Base-by-base conservation (phyloP, 169 alveolate genomes). In the Plasmodium reichenowi region DNA sequence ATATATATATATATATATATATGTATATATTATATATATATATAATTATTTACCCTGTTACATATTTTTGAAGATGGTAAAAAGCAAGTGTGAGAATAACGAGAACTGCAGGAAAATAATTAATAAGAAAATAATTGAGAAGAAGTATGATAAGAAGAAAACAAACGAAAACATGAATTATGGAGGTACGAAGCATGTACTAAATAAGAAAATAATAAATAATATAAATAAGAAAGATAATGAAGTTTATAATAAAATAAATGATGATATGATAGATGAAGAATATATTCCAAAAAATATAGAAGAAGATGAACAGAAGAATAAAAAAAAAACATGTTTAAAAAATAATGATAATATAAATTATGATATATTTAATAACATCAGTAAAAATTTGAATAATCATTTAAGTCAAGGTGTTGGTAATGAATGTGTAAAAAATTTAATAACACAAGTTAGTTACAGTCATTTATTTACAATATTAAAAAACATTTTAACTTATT, bases 381-480 rank as follows among this genome's bases (percentile, higher is more conserved):
- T 78, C 24, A 78, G 89, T 20, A 64, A 45, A 22, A 64, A 59
- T 17, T 22, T 78, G 29, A 78, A 78, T 45, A 52, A 71, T n/a
- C 89, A 78, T 2, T 70, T 78, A 58, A 78, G 89, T 59, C 64
- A 60, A 78, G 89, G 89, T 5, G 71, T 66, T n/a, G 89, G 89
- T 3, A 70, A 78, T 9, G 89, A 78, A 43, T 78, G 47, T 7
- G 89, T 78, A 6, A 78, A 78, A 17, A 67, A 50, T 29, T 52
- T 78, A 58, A 71, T 78, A 3, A 64, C 89, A 7, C 89, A 78
- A 78, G 89, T 78, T 0, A 78, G 89, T 64, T 78, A 78, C 29
- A 78, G 89, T 22, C 75, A 78, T 60, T 45, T 78, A 13, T 78
- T 78, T 66, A 78, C 89, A 1, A 50, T 78, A 1, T 26, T 78